A percentile compares a stretch with the other conserved stretches of the same genome.
Conservation (phyloP, 257 asterid genomes). For the Fraxinus anomala region DNA sequence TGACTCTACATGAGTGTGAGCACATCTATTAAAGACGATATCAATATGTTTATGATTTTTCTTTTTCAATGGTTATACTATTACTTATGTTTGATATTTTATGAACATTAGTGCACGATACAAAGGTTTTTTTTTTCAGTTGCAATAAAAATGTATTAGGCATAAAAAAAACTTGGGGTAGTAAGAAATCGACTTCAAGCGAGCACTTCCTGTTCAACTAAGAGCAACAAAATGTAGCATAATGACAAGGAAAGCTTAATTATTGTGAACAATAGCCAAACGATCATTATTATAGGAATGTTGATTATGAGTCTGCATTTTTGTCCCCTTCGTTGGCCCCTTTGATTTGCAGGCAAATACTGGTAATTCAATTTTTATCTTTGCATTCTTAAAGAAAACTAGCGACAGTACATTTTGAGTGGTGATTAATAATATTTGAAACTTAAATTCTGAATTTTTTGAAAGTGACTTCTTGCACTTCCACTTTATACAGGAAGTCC, state of each 20-base stretch:
- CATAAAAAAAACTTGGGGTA: background rate
- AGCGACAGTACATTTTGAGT: constrained; percentile 6
- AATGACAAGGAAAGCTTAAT: constrained; percentile 3
- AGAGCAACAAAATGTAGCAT: background rate
- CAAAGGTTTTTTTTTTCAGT: background rate
- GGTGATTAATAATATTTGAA: constrained; percentile 16
- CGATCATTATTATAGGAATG: constrained; percentile 3
- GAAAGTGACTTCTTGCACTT: constrained; percentile 20
- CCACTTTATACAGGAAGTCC: constrained; percentile 72
- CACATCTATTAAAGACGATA: constrained; percentile 2
- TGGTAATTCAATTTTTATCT: background rate
- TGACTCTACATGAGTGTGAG: constrained; percentile 1
- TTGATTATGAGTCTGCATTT: constrained; percentile 15
- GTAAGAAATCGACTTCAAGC: constrained; percentile 2
- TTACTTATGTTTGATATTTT: background rate
- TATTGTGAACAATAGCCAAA: background rate
- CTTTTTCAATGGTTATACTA: background rate
- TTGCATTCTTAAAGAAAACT: background rate
- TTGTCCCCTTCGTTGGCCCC: background rate
- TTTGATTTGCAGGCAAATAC: background rate
- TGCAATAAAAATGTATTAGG: constrained; percentile 9
- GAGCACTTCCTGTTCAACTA: constrained; percentile 1
- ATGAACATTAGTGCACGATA: background rate
- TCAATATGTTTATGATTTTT: background rate
- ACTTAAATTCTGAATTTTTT: constrained; percentile 25